Evolutionary conservation across 257 asterid species (phyloP).

Genomic region (Prunella vulgaris): DNA sequence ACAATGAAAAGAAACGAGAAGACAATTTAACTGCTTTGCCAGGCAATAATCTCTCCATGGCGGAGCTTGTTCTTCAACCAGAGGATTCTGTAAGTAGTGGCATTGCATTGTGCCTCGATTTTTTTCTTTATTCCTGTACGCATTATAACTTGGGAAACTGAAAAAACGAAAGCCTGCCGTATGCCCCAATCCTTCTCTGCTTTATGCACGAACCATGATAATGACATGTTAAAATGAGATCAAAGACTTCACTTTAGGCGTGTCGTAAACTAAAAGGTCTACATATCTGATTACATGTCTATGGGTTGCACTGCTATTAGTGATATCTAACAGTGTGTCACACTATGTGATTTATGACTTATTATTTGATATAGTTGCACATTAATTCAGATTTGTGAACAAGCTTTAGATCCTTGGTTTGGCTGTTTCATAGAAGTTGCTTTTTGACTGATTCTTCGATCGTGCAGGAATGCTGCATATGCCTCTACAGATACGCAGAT

Average conservation of each 20-base stretch:
- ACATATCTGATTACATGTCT: background rate
- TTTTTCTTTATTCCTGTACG: background rate
- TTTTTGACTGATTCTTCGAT: background rate
- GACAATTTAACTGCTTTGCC: conserved; percentile 21
- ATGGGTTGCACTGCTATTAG: background rate
- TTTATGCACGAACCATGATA: background rate
- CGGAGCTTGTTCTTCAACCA: conserved; percentile 54
- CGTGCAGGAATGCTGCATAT: conserved; percentile 86
- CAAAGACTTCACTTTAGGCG: background rate
- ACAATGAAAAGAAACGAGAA: conserved; percentile 32
- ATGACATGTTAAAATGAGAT: background rate
- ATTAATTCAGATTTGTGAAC: background rate
- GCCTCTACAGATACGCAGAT: conserved; percentile 63
- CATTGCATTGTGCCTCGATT: background rate
- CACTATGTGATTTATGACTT: background rate
- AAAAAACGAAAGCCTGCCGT: background rate
- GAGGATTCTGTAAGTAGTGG: conserved; percentile 71
- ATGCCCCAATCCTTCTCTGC: background rate
- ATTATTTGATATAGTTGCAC: background rate
- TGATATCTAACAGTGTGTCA: background rate
- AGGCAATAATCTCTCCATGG: conserved; percentile 24
- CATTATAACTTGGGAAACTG: background rate
- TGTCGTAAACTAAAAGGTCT: background rate
- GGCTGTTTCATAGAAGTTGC: background rate
- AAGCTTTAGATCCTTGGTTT: background rate